These are phyloP conservation scores for Fragilariopsis cylindrus DNA, from an alignment of 108 stramenopile species.

Conservation along the genomic window DNA sequence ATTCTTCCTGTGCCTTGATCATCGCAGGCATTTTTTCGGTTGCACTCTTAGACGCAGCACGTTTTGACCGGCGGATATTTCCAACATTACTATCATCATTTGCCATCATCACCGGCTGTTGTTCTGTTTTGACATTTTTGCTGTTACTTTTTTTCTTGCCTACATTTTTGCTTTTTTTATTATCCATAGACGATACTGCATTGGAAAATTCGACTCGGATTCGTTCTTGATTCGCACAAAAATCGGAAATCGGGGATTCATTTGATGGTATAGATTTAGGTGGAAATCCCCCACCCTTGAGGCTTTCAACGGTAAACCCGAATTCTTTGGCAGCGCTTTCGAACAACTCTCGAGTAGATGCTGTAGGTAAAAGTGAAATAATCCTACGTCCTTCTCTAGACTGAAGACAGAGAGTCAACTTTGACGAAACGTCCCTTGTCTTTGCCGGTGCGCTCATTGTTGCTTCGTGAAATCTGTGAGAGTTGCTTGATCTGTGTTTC, in stretches of 20 bases:
- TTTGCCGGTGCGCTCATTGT: too few species aligned
- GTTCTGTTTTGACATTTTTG: neutral
- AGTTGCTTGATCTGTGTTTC: too few species aligned
- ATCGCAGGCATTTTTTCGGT: conserved; percentile 55
- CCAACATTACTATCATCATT: neutral
- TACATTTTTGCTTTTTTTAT: conserved; percentile 8
- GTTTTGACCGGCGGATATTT: conserved; percentile 34
- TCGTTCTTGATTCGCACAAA: conserved; percentile 47
- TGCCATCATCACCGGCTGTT: neutral
- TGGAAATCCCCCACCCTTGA: conserved; percentile 56
- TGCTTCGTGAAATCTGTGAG: too few species aligned
- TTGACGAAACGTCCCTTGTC: neutral
- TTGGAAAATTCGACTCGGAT: conserved; percentile 46
- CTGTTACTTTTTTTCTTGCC: conserved; percentile 13
- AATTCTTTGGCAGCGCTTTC: conserved; percentile 15
- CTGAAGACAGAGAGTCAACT: conserved; percentile 28
- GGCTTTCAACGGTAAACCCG: neutral
- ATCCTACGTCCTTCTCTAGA: conserved; percentile 33
- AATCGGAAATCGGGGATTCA: conserved; percentile 21
- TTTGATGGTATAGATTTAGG: conserved; percentile 39
- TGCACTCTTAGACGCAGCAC: conserved; percentile 61
- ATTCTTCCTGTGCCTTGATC: conserved; percentile 64
- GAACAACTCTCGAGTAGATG: conserved; percentile 26
- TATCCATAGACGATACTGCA: neutral
- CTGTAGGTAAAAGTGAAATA: conserved; percentile 5